phyloP scores from a whole-genome alignment of 495 filamentous ascomycete species.

The Platismatia glauca region DNA sequence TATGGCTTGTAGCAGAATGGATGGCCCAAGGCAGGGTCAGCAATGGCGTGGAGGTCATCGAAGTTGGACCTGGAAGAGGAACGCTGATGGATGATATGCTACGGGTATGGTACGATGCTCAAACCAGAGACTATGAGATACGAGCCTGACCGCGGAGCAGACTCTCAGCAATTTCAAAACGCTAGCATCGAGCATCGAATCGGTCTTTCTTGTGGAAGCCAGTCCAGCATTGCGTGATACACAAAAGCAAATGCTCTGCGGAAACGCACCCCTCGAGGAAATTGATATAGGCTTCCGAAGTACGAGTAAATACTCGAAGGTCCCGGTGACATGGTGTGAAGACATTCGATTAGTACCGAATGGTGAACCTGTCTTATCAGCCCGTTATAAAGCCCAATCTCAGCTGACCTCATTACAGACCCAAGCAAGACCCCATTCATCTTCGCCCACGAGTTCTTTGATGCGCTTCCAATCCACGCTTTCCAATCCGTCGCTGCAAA shows the following conservation, averaged over 20 bases:
- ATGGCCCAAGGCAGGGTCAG: constrained; percentile 70
- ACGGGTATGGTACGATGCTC: constrained; percentile 44
- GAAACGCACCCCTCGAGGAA: constrained; percentile 56
- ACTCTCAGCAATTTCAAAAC: constrained; percentile 74
- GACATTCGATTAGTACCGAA: constrained; percentile 75
- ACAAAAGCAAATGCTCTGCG: constrained; percentile 79
- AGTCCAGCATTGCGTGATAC: constrained; percentile 63
- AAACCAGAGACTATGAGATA: neutral
- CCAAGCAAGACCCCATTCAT: constrained; percentile 75
- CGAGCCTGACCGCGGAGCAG: constrained; percentile 34
- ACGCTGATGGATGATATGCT: constrained; percentile 97
- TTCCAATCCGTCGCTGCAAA: constrained; percentile 64
- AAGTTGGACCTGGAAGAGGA: constrained; percentile 88
- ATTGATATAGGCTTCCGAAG: constrained; percentile 67
- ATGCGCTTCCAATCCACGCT: constrained; percentile 94
- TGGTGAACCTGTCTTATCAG: constrained; percentile 32
- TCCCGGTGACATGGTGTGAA: constrained; percentile 82
- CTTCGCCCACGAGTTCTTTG: constrained; percentile 96
- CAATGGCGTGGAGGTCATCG: constrained; percentile 73
- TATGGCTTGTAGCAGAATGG: constrained; percentile 96
- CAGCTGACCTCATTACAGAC: constrained; percentile 26
- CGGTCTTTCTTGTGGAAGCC: constrained; percentile 85
- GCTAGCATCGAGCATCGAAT: constrained; percentile 67
- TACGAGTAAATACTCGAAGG: constrained; percentile 61
- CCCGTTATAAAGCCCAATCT: constrained; percentile 1